phyloP scores from a whole-genome alignment of 2,329 filamentous ascomycete genomes.

The Whalleya microplaca region DNA sequence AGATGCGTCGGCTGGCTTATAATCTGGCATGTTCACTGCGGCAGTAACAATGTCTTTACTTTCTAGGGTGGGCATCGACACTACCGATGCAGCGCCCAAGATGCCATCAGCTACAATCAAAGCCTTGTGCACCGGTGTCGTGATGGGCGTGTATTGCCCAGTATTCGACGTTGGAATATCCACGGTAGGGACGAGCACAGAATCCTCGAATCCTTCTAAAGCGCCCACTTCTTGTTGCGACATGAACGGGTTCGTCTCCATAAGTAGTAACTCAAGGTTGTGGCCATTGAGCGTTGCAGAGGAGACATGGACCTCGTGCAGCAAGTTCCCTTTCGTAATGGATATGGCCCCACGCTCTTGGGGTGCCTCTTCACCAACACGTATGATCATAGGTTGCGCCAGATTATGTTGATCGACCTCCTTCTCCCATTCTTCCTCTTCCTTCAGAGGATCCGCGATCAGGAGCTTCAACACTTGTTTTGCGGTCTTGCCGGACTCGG shows the following conservation, averaged over 20 bases:
- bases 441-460: slow-evolving; percentile 69
- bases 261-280: slow-evolving; percentile 67
- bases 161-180: slow-evolving; percentile 68
- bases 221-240: slow-evolving; percentile 44
- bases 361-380: slow-evolving; percentile 48
- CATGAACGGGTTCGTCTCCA: slow-evolving; percentile 55
- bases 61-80: slow-evolving; percentile 46
- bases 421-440: slow-evolving; percentile 68
- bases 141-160: slow-evolving; percentile 67
- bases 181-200: slow-evolving; percentile 75
- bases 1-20: slow-evolving; percentile 41
- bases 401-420: slow-evolving; percentile 57
- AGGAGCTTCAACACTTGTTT: slow-evolving; percentile 70
- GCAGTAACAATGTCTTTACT: slow-evolving; percentile 50
- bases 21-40: slow-evolving; percentile 61
- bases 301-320: slow-evolving; percentile 65
- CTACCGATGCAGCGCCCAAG: slow-evolving; percentile 62
- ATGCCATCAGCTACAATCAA: slow-evolving; percentile 76
- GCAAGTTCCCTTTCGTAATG: slow-evolving; percentile 45
- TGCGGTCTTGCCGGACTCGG: slow-evolving; percentile 51
- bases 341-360: slow-evolving; percentile 46
- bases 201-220: slow-evolving; percentile 58
- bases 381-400: slow-evolving; percentile 64
- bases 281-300: slow-evolving; percentile 63
- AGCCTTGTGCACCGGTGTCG: slow-evolving; percentile 83